These are phyloP conservation scores for Cladosporium oxysporum DNA, from an alignment of 2,329 filamentous ascomycete species.

Conservation along the genomic window DNA sequence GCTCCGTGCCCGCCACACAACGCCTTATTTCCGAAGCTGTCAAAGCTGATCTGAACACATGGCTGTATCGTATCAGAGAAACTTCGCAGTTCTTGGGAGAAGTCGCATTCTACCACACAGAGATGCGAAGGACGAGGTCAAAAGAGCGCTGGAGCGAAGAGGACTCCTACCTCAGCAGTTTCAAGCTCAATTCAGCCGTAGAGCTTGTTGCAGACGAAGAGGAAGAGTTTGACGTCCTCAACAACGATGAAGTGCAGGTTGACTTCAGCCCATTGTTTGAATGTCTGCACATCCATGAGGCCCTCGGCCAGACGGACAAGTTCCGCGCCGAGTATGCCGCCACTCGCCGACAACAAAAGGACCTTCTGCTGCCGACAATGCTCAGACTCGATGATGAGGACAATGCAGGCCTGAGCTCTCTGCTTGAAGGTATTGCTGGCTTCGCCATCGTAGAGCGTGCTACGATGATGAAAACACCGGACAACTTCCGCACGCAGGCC, in stretches of 20 bases:
- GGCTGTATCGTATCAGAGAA: slow-evolving; percentile 92
- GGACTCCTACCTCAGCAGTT: slow-evolving; percentile 73
- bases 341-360: slow-evolving; percentile 87
- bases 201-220: slow-evolving; percentile 93
- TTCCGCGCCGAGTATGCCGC: slow-evolving; percentile 91
- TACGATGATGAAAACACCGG: slow-evolving; percentile 77
- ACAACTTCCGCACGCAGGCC: slow-evolving; percentile 75
- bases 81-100: slow-evolving; percentile 95
- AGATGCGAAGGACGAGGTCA: slow-evolving; percentile 79
- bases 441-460: slow-evolving; percentile 96
- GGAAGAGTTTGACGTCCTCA: slow-evolving; percentile 91
- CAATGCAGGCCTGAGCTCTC: slow-evolving; percentile 79
- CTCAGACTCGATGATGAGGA: slow-evolving; percentile 81
- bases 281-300: slow-evolving; percentile 93
- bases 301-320: slow-evolving; percentile 85
- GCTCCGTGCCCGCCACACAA: slow-evolving; percentile 89
- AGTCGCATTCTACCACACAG: slow-evolving; percentile 94
- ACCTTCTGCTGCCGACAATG: slow-evolving; percentile 75
- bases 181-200: slow-evolving; percentile 92
- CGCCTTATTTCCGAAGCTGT: slow-evolving; percentile 93
- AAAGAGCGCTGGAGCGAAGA: slow-evolving; percentile 73
- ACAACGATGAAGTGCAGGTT: slow-evolving; percentile 92
- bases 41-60: slow-evolving; percentile 95
- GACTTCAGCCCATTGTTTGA: slow-evolving; percentile 95
- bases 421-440: slow-evolving; percentile 90